A percentile compares a stretch with the other conserved stretches of the same genome.
phyloP scores from a whole-genome alignment of 768 basidiomycete species.

The Suillus plorans region DNA sequence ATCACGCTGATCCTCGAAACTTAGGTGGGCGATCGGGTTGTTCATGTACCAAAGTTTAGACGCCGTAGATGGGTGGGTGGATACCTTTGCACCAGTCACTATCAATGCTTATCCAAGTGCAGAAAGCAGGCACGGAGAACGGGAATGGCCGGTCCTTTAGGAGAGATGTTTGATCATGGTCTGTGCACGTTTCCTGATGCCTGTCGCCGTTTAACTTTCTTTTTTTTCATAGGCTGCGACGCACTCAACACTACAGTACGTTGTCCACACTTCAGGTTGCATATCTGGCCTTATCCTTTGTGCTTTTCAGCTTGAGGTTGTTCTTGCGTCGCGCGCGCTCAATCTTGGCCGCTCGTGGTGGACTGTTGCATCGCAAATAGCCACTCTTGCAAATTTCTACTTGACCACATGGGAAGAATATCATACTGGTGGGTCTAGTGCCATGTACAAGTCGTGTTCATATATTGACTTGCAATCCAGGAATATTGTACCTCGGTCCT shows the following conservation, averaged over 20 bases:
- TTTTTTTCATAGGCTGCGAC: conserved; percentile 67
- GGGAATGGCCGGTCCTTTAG: conserved; percentile 96
- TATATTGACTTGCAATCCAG: conserved; percentile 32
- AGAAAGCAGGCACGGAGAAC: conserved; percentile 96
- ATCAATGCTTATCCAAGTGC: conserved; percentile 9
- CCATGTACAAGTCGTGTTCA: not conserved
- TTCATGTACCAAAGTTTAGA: conserved; percentile 92
- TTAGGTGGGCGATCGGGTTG: conserved; percentile 82
- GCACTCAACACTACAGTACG: conserved; percentile 91
- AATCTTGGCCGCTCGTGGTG: conserved; percentile 96
- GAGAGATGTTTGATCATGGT: conserved; percentile 99
- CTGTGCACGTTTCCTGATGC: conserved; percentile 13
- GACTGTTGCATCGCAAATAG: conserved; percentile 85
- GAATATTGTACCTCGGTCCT: conserved; percentile 85
- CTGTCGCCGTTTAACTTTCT: not conserved
- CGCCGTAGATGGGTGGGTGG: conserved; percentile 79
- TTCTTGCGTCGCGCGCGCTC: conserved; percentile 80
- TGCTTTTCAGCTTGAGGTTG: conserved; percentile 70
- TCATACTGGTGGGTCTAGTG: conserved; percentile 66
- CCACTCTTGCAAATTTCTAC: conserved; percentile 69
- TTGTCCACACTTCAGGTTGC: not conserved
- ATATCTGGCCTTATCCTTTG: not conserved
- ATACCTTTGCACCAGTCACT: conserved; percentile 15
- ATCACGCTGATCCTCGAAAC: not conserved
- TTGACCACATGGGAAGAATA: conserved; percentile 82